Conservation (phyloP, 805 yeast genomes). For the Saccharomyces eubayanus region DNA sequence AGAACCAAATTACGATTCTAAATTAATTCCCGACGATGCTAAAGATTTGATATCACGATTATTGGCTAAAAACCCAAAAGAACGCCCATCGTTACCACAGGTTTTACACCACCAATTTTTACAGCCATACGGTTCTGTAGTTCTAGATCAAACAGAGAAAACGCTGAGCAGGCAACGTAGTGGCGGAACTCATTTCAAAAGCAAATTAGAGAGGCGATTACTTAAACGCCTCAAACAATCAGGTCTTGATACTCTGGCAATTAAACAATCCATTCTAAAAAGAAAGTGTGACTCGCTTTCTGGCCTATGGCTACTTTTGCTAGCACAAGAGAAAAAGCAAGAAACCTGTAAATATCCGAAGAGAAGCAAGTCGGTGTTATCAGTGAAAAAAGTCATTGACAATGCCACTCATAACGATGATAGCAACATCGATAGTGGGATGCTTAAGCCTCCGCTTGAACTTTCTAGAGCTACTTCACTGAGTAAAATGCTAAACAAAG, state of each 20-base stretch:
- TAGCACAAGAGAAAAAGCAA: conserved; percentile 39
- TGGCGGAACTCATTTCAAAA: conserved; percentile 40
- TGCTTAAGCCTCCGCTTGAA: neutral
- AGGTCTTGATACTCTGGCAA: conserved; percentile 54
- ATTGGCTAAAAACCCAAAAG: conserved; percentile 56
- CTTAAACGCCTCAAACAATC: conserved; percentile 50
- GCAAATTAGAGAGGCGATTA: conserved; percentile 54
- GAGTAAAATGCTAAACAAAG: conserved; percentile 6
- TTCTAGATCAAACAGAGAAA: conserved; percentile 35
- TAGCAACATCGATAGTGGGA: neutral
- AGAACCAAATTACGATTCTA: conserved; percentile 51
- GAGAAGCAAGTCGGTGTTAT: conserved; percentile 30
- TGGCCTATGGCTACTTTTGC: conserved; percentile 63
- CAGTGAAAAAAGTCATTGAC: conserved; percentile 29
- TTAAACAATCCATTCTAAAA: conserved; percentile 49
- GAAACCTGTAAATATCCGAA: conserved; percentile 29
- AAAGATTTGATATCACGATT: conserved; percentile 43
- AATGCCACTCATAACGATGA: neutral
- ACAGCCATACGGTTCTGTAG: conserved; percentile 37
- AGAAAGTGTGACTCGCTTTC: conserved; percentile 62
- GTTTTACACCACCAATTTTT: conserved; percentile 45
- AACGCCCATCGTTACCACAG: conserved; percentile 50
- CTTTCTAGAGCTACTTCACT: conserved; percentile 7
- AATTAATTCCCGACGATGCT: conserved; percentile 40
- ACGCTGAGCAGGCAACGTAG: conserved; percentile 32